Evolutionary conservation across 805 yeast species (phyloP), one percentile per base, ranked within the genome.

Genomic region (Ogataea minuta): DNA sequence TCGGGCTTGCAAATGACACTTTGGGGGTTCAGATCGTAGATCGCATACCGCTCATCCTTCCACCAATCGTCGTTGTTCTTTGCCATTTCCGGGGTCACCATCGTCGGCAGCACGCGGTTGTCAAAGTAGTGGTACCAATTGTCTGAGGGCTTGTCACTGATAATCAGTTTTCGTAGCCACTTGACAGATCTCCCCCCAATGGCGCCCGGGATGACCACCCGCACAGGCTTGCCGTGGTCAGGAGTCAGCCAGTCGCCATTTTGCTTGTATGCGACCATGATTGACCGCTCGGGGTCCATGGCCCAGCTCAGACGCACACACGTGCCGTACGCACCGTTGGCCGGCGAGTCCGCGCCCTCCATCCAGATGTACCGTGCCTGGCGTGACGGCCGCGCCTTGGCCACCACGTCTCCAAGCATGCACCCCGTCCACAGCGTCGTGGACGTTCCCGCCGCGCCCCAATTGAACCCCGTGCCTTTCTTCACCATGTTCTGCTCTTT

Each of bases 101-200:
- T 51, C 2, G 68, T 64, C 4, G 69, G 68, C 9, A 64, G 37
- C 3, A 64, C 68, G 34, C 59, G 53, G 36, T 64, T 64, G 41
- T 63, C 69, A 34, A 54, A 62, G 34, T 51, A 59, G 41, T 64
- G 69, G 38, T 64, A 64, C 62, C 63, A 63, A 38, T 64, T 63
- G 12, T 50, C 54, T 0, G 67, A 61, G 3, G 67, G 68, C 9
- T 19, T 34, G 16, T 60, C 65, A 10, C 62, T 47, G 14, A 64
- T 44, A 11, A 58, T 34, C 9, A 64, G 41, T 31, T 45, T 49
- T 29, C 50, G 57, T 13, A 64, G 43, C 68, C 68, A 64, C 39
- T 64, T 64, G 25, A 64, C 69, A n/a, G 64, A 58, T 14, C 68
- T 48, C 3, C 69, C 69, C 21, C 69, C 69, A 49, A 64, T 61